These are phyloP conservation scores for Chimonanthus praecox DNA, from an alignment of 164 flowering plant species.

Conservation along the genomic window DNA sequence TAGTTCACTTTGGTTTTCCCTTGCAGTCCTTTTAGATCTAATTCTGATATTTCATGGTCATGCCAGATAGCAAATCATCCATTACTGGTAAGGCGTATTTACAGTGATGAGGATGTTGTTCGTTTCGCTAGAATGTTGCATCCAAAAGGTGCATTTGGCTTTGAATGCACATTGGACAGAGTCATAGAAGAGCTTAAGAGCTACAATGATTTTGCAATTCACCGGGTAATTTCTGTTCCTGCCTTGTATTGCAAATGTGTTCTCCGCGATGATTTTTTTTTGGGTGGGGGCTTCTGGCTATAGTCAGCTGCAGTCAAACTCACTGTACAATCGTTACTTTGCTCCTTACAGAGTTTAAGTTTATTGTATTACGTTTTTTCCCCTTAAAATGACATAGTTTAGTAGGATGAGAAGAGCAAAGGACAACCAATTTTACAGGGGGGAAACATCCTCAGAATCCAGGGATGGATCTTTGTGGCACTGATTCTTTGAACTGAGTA, in stretches of 20 bases:
- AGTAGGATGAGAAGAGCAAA: too few relatives aligned
- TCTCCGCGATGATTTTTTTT: too few relatives aligned
- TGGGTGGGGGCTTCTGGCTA: too few relatives aligned
- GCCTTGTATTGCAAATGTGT: background rate
- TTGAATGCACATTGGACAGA: constrained; percentile 76
- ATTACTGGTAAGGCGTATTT: constrained; percentile 80
- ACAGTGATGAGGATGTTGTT: constrained; percentile 70
- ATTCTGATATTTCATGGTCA: constrained; percentile 8
- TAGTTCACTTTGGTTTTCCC: background rate
- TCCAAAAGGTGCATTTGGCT: constrained; percentile 87
- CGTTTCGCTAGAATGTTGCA: constrained; percentile 68
- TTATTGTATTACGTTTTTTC: too few relatives aligned
- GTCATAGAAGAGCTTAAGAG: constrained; percentile 79
- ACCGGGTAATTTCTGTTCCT: constrained; percentile 48
- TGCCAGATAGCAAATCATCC: constrained; percentile 96
- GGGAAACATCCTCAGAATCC: too few relatives aligned
- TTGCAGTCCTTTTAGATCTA: constrained; percentile 9
- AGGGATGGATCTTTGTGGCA: too few relatives aligned
- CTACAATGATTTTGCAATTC: constrained; percentile 83
- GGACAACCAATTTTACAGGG: too few relatives aligned
- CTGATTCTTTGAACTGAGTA: too few relatives aligned
- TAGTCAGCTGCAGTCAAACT: too few relatives aligned
- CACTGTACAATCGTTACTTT: too few relatives aligned
- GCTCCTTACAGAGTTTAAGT: too few relatives aligned
- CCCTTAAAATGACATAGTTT: too few relatives aligned